phyloP scores from a whole-genome alignment of 2,329 filamentous ascomycete genomes.

The Colletotrichum sidae region DNA sequence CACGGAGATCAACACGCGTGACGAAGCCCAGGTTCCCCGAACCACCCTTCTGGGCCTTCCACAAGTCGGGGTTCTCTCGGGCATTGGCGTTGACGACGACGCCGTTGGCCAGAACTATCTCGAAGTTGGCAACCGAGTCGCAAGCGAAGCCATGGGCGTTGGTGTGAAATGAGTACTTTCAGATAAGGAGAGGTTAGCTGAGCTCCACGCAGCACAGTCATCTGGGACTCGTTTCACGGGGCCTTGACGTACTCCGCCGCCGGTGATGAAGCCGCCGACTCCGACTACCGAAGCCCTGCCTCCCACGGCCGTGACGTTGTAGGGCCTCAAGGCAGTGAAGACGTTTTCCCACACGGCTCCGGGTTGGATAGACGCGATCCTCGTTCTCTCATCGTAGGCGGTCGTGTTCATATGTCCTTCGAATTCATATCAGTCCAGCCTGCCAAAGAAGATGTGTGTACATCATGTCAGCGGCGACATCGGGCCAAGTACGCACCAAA shows the following conservation, averaged over 20 bases:
- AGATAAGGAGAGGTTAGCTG: background rate
- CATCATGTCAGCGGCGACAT: background rate
- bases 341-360: conserved; percentile 44
- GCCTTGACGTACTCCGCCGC: conserved; percentile 35
- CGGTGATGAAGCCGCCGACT: conserved; percentile 40
- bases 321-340: conserved; percentile 39
- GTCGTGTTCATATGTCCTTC: conserved; percentile 45
- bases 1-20: conserved; percentile 42
- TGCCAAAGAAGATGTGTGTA: conserved; percentile 28
- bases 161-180: conserved; percentile 45
- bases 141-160: conserved; percentile 52
- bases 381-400: conserved; percentile 43
- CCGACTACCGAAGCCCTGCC: conserved; percentile 42
- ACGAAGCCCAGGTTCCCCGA: conserved; percentile 58
- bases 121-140: conserved; percentile 53
- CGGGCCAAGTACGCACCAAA: conserved; percentile 35
- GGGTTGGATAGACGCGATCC: conserved; percentile 46
- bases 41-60: conserved; percentile 59
- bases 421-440: background rate
- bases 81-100: conserved; percentile 54
- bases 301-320: conserved; percentile 39
- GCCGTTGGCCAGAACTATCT: conserved; percentile 57
- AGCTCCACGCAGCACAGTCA: too few relatives aligned
- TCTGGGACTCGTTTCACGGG: too few relatives aligned
- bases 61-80: conserved; percentile 53